phyloP scores from a whole-genome alignment of 306 rosid species.

The Rosa persica region DNA sequence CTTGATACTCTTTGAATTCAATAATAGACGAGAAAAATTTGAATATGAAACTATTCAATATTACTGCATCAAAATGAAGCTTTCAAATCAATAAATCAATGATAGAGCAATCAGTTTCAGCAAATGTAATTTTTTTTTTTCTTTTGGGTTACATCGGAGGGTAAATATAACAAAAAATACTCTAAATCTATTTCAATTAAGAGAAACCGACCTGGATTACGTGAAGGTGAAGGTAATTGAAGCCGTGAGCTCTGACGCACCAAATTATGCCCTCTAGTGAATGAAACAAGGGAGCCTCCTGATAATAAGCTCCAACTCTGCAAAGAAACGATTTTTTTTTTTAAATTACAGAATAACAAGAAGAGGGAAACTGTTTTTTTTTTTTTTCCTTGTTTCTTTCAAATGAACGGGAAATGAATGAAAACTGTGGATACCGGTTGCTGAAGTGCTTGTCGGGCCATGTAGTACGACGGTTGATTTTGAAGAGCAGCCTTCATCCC shows the following conservation, averaged over 20 bases:
- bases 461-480: constrained; percentile 45
- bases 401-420: not conserved
- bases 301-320: constrained; percentile 44
- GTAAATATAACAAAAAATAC: not conserved
- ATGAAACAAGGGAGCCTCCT: constrained; percentile 28
- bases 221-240: constrained; percentile 37
- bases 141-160: not conserved
- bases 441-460: constrained; percentile 33
- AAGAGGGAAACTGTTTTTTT: not conserved
- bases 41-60: not conserved
- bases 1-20: not conserved
- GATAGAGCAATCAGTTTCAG: not conserved
- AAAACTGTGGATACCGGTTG: constrained; percentile 39
- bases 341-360: not conserved
- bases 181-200: not conserved
- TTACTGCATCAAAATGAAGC: not conserved
- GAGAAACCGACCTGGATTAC: constrained; percentile 34
- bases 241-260: constrained; percentile 25
- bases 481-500: constrained; percentile 56
- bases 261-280: constrained; percentile 22
- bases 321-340: too few relatives aligned
- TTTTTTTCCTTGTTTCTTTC: not conserved
- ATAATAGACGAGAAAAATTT: not conserved
- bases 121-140: not conserved
- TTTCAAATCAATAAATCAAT: not conserved